These are phyloP conservation scores for Blastobotrys aristatus DNA, from an alignment of 1,139 yeast species.

Conservation along the genomic window DNA sequence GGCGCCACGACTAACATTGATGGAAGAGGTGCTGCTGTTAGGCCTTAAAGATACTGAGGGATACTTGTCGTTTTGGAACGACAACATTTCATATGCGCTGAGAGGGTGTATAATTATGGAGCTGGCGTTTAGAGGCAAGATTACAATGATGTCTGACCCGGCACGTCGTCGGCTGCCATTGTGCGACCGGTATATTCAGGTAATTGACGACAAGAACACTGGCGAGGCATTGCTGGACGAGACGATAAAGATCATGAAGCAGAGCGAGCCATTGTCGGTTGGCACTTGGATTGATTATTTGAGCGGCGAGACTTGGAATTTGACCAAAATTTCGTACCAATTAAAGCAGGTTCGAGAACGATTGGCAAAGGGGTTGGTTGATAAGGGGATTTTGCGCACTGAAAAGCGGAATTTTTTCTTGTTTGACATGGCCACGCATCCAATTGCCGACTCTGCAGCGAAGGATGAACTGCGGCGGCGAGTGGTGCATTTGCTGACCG, in stretches of 20 bases:
- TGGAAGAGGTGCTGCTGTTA: conserved; percentile 92
- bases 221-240: conserved; percentile 96
- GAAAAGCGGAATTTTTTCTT: conserved; percentile 91
- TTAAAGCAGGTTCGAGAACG: conserved; percentile 96
- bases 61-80: conserved; percentile 95
- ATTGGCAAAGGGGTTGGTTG: conserved; percentile 93
- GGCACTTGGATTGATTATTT: conserved; percentile 91
- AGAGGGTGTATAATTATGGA: conserved; percentile 93
- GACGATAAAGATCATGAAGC: conserved; percentile 83
- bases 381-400: conserved; percentile 93
- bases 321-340: conserved; percentile 90
- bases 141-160: conserved; percentile 86
- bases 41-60: conserved; percentile 97
- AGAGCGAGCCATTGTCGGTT: conserved; percentile 76
- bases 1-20: conserved; percentile 73
- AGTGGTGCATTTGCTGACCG: conserved; percentile 61
- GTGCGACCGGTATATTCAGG: conserved; percentile 82
- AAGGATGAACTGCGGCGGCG: conserved; percentile 73
- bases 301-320: conserved; percentile 94
- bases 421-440: conserved; percentile 98
- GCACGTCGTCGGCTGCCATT: conserved; percentile 87
- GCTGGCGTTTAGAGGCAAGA: conserved; percentile 83
- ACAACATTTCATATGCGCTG: conserved; percentile 89
- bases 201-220: conserved; percentile 77
- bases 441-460: conserved; percentile 81